phyloP scores from a whole-genome alignment of 192 early-diverging fungal species.

The Linnemannia schmuckeri region DNA sequence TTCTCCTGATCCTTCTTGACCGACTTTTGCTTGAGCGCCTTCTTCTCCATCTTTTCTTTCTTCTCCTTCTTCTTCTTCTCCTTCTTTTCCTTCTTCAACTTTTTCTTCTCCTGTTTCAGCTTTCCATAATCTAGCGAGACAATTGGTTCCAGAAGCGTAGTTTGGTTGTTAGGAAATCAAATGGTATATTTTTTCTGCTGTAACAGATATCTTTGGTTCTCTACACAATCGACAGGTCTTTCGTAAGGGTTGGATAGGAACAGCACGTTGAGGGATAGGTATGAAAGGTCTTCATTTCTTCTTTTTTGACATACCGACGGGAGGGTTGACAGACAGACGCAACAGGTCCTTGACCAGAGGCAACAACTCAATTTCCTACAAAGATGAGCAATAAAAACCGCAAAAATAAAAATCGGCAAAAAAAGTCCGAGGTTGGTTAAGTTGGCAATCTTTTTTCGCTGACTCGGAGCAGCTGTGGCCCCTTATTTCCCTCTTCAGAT shows the following conservation, averaged over 20 bases:
- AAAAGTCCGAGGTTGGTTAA: background rate
- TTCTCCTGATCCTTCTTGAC: conserved; percentile 44
- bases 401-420: background rate
- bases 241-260: background rate
- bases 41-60: conserved; percentile 36
- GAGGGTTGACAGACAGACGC: conserved; percentile 57
- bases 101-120: conserved; percentile 45
- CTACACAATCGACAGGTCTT: background rate
- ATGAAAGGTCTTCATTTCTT: conserved; percentile 10
- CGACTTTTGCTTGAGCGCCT: conserved; percentile 33
- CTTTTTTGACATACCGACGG: conserved; percentile 33
- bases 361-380: conserved; percentile 57
- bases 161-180: background rate
- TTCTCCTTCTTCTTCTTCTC: conserved; percentile 46
- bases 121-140: conserved; percentile 35
- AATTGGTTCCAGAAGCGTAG: background rate
- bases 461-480: background rate
- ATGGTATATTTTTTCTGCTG: background rate
- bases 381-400: background rate
- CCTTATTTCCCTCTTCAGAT: background rate
- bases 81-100: conserved; percentile 27
- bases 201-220: background rate
- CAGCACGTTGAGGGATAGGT: background rate
- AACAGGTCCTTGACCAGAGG: conserved; percentile 66
- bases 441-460: background rate